Evolutionary conservation across 1,139 yeast genomes (phyloP).

Genomic region (Nakaseomyces sp.): DNA sequence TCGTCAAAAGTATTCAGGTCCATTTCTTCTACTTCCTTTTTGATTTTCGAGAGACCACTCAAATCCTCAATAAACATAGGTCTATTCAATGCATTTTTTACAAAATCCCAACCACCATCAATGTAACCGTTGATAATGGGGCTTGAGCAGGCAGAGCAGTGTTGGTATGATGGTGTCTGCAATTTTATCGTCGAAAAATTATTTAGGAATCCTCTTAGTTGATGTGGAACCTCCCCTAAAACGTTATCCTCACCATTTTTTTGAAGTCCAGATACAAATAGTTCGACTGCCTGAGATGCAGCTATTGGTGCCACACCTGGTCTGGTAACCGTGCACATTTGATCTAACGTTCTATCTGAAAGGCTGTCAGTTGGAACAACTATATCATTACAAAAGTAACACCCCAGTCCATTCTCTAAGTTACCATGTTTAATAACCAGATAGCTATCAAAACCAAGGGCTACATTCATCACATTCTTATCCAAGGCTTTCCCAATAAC

Average conservation of each 20-base stretch:
- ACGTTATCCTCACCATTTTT: constrained; percentile 44
- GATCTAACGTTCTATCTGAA: constrained; percentile 80
- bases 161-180: constrained; percentile 59
- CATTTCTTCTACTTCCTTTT: constrained; percentile 61
- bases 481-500: constrained; percentile 56
- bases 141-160: constrained; percentile 80
- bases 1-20: constrained; percentile 40
- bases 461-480: constrained; percentile 81
- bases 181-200: constrained; percentile 56
- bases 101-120: constrained; percentile 69
- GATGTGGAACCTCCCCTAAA: constrained; percentile 78
- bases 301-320: constrained; percentile 94
- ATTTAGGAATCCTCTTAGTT: constrained; percentile 73
- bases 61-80: constrained; percentile 59
- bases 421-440: constrained; percentile 88
- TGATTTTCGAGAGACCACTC: constrained; percentile 69
- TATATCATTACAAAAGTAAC: constrained; percentile 92
- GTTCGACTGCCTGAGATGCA: constrained; percentile 77
- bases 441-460: constrained; percentile 88
- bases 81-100: constrained; percentile 57
- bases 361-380: constrained; percentile 87
- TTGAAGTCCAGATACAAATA: constrained; percentile 67
- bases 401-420: constrained; percentile 50
- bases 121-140: constrained; percentile 45
- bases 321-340: constrained; percentile 96